phyloP scores from a whole-genome alignment of 352 stramenopile species.

The Pythium dissotocum region DNA sequence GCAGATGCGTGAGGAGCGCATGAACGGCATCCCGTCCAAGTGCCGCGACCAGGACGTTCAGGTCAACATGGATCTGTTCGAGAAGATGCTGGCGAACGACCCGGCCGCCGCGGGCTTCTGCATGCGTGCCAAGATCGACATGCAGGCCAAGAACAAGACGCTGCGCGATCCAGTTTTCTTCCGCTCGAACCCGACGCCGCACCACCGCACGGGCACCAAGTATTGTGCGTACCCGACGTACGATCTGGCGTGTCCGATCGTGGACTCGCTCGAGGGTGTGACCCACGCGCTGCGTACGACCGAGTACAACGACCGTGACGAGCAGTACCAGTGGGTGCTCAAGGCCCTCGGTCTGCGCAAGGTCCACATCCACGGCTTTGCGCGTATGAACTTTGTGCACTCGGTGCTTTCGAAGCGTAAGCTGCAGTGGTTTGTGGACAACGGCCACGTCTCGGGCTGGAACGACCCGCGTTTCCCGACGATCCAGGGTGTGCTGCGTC shows the following conservation, averaged over 20 bases:
- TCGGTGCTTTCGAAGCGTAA: slow-evolving; percentile 99
- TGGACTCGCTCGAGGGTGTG: slow-evolving; percentile 98
- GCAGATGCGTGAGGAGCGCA: slow-evolving; percentile 95
- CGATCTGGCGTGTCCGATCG: slow-evolving; percentile 99
- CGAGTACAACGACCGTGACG: slow-evolving; percentile 99
- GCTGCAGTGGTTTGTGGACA: slow-evolving; percentile 99
- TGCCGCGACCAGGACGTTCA: slow-evolving; percentile 85
- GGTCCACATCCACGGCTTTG: slow-evolving; percentile 94
- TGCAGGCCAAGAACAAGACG: slow-evolving; percentile 91
- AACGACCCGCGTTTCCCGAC: slow-evolving; percentile 99
- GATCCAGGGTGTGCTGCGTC: slow-evolving; percentile 95
- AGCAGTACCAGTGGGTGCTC: slow-evolving; percentile 97
- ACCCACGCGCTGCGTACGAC: slow-evolving; percentile 99
- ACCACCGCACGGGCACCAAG: slow-evolving; percentile 92
- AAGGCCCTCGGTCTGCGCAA: slow-evolving; percentile 84
- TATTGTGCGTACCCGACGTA: slow-evolving; percentile 99
- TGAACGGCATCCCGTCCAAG: slow-evolving; percentile 91
- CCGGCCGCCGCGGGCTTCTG: slow-evolving; percentile 76
- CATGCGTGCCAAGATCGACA: slow-evolving; percentile 94
- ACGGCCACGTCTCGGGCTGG: slow-evolving; percentile 96
- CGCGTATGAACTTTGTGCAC: slow-evolving; percentile 99
- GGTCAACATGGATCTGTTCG: slow-evolving; percentile 94
- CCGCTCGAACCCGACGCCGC: slow-evolving; percentile 79
- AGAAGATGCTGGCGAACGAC: slow-evolving; percentile 95
- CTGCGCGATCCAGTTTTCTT: slow-evolving; percentile 89